These are phyloP conservation scores for Aurantiochytrium sp. DNA, from an alignment of 108 stramenopile species.

Conservation along the genomic window DNA sequence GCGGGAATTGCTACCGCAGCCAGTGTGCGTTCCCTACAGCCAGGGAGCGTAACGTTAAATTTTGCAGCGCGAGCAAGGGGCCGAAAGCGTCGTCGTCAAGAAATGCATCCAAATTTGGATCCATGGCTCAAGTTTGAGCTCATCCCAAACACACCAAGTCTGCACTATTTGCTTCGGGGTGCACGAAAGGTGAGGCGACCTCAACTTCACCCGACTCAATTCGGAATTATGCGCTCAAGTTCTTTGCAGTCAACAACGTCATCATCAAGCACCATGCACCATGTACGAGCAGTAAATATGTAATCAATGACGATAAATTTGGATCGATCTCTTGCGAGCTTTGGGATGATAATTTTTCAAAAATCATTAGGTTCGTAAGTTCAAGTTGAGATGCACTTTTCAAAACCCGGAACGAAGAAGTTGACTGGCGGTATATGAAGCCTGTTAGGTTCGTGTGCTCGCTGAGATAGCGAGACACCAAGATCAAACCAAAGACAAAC, in stretches of 20 bases:
- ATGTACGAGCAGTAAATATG: too few relatives aligned
- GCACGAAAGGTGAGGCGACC: not conserved
- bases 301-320: too few relatives aligned
- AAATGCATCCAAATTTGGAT: not conserved
- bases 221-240: not conserved
- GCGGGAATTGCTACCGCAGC: not conserved
- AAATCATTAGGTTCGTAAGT: too few relatives aligned
- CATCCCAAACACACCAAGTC: not conserved
- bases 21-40: not conserved
- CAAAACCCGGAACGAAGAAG: too few relatives aligned
- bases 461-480: too few relatives aligned
- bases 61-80: not conserved
- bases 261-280: not conserved
- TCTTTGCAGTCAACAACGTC: not conserved
- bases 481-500: too few relatives aligned
- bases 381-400: too few relatives aligned
- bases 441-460: too few relatives aligned
- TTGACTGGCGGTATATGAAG: too few relatives aligned
- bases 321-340: too few relatives aligned
- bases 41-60: not conserved
- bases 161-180: not conserved
- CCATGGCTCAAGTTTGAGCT: conserved; percentile 3
- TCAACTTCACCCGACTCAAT: not conserved
- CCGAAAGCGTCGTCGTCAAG: not conserved
- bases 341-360: too few relatives aligned